Evolutionary conservation across 2,329 filamentous ascomycete species (phyloP), one percentile per base, ranked within the genome.

Genomic region (Aureobasidium sp.): DNA sequence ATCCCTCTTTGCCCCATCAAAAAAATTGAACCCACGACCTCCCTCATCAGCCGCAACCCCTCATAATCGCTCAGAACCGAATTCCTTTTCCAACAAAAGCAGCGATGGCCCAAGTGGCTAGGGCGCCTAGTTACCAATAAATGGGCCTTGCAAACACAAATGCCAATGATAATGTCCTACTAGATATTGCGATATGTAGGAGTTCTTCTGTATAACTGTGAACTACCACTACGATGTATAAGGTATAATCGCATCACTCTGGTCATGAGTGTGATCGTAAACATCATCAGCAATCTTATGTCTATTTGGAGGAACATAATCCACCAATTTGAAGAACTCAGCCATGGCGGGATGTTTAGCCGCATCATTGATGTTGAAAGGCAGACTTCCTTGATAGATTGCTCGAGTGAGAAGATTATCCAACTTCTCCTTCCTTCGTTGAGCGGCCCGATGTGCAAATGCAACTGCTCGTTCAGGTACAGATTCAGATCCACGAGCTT

Each of bases 301-400:
- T 21, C 21, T 44, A 11, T 48, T 48, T 5, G 54, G 54, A 10
- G 54, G 54, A 1, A 48, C 54, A 59, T 59, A 59, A 7, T 59
- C 54, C 21, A 59, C 54, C 54, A 59, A 9, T 10, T 25, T 37
- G 44, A 59, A 59, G 15, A 59, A 59, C 42, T 59, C 54, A 2
- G 54, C 54, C 54, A 59, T 59, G 13, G 54, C 54, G 21, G 54
- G 54, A 41, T 59, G 54, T 32, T 48, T 59, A 2, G 25, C 15
- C 32, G 54, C 30, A 48, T 59, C 54, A 1, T 29, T 16, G 30
- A 59, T 39, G 8, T 59, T 59, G 41, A 59, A 59, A 6, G 54
- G 54, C 21, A 59, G 5, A 15, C 54, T 59, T 29, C 54, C 54
- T 21, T 59, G 42, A 25, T 32, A 59, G 25, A 59, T 59, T 1